Percentiles rank a stretch among this genome's conserved stretches.
phyloP scores from a whole-genome alignment of 2,329 filamentous ascomycete genomes.

The Dothideomycetes sp. region DNA sequence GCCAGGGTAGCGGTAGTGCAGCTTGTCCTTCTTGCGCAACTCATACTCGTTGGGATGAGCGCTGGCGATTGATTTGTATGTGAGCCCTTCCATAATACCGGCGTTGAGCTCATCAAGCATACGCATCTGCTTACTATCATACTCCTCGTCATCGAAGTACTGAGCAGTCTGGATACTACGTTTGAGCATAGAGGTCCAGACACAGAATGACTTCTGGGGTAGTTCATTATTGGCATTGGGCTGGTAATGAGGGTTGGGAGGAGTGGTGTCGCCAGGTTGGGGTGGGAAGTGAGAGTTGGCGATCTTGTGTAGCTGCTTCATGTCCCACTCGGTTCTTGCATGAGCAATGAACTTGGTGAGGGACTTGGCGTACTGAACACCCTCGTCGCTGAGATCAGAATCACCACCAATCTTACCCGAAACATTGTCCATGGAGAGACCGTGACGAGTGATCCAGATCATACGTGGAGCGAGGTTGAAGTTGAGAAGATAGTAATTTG shows the following conservation, averaged over 20 bases:
- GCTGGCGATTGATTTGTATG: constrained; percentile 80
- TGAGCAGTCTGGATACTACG: constrained; percentile 81
- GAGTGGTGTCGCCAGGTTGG: constrained; percentile 79
- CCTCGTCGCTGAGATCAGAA: constrained; percentile 71
- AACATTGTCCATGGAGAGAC: constrained; percentile 81
- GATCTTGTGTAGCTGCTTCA: constrained; percentile 70
- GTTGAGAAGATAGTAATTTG: constrained; percentile 89
- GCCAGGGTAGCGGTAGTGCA: constrained; percentile 93
- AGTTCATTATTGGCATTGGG: constrained; percentile 33
- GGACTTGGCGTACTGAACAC: constrained; percentile 66
- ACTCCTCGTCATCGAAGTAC: constrained; percentile 90
- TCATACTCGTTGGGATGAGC: constrained; percentile 72
- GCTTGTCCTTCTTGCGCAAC: constrained; percentile 73
- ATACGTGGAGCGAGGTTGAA: constrained; percentile 93
- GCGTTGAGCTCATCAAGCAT: constrained; percentile 97
- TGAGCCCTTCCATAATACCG: constrained; percentile 87
- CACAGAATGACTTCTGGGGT: constrained; percentile 55
- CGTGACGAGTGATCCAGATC: constrained; percentile 96
- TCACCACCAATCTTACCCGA: constrained; percentile 85
- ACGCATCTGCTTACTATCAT: constrained; percentile 93
- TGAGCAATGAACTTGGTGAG: constrained; percentile 76
- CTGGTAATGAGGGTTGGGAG: constrained; percentile 80
- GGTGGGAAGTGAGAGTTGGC: constrained; percentile 79
- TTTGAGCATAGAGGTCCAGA: constrained; percentile 96
- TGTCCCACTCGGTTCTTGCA: constrained; percentile 72